A percentile compares a stretch with the other conserved stretches of the same genome.
These are phyloP conservation scores for Fusarium subtropicale DNA, from an alignment of 2,329 filamentous ascomycete genomes.

Conservation along the genomic window DNA sequence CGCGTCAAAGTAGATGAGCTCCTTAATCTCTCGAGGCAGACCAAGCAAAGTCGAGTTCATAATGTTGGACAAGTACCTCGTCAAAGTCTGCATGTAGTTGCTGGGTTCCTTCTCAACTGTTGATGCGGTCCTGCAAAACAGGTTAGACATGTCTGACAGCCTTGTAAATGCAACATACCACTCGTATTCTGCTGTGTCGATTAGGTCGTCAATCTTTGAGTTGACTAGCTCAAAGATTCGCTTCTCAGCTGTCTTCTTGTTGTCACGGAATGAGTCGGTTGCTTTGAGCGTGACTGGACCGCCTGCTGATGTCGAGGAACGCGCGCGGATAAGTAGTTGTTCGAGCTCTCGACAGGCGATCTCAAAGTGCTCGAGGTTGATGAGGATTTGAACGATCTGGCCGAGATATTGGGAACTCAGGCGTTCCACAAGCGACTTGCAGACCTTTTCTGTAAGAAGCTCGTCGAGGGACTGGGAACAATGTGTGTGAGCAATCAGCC, in stretches of 20 bases:
- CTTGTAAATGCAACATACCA: slow-evolving; percentile 65
- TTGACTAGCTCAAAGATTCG: slow-evolving; percentile 99
- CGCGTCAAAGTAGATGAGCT: slow-evolving; percentile 97
- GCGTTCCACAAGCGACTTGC: slow-evolving; percentile 86
- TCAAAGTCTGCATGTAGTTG: slow-evolving; percentile 96
- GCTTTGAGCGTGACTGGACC: slow-evolving; percentile 84
- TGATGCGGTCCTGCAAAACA: slow-evolving; percentile 59
- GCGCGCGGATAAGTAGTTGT: slow-evolving; percentile 83
- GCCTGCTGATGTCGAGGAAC: slow-evolving; percentile 83
- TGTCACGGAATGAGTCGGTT: slow-evolving; percentile 85
- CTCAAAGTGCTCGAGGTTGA: slow-evolving; percentile 97
- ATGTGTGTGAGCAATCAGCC: slow-evolving; percentile 13
- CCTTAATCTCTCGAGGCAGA: slow-evolving; percentile 94
- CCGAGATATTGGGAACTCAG: slow-evolving; percentile 93
- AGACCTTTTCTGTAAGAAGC: slow-evolving; percentile 92
- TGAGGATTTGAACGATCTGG: slow-evolving; percentile 98
- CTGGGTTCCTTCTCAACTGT: slow-evolving; percentile 78
- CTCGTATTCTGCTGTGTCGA: slow-evolving; percentile 97
- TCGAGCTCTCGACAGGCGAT: slow-evolving; percentile 91
- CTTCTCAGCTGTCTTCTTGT: slow-evolving; percentile 97
- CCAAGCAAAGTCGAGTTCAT: slow-evolving; percentile 95
- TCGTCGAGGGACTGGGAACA: slow-evolving; percentile 83
- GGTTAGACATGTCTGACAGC: slow-evolving; percentile 28
- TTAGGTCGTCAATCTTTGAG: slow-evolving; percentile 96
- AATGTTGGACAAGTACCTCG: slow-evolving; percentile 91